These are phyloP conservation scores for Globisporangium cystogenes DNA, from an alignment of 352 stramenopile genomes.

Conservation along the genomic window DNA sequence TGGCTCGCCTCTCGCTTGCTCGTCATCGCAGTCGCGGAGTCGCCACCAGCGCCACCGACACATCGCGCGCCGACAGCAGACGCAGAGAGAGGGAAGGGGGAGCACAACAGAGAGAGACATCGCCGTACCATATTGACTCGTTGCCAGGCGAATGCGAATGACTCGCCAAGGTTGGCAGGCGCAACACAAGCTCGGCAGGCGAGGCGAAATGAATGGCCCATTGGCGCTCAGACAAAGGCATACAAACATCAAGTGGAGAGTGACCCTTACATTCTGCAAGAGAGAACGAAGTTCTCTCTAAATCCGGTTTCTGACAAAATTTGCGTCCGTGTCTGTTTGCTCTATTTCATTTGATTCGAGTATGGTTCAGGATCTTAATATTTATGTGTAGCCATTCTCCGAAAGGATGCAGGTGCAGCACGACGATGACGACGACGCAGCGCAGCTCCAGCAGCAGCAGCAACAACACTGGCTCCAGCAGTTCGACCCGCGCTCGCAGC, in stretches of 20 bases:
- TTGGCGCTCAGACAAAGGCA: conserved; percentile 40
- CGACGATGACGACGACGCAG: neutral
- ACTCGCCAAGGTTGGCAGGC: conserved; percentile 11
- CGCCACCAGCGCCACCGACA: neutral
- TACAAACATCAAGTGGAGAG: conserved; percentile 37
- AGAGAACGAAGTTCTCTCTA: neutral
- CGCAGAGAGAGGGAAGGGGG: conserved; percentile 3
- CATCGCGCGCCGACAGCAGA: neutral
- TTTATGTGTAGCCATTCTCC: too few relatives aligned
- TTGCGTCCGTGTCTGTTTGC: too few relatives aligned
- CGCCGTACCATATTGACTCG: conserved; percentile 87
- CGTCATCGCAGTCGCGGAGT: too few relatives aligned
- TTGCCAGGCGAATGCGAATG: conserved; percentile 87
- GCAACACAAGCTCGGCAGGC: conserved; percentile 20
- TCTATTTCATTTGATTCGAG: too few relatives aligned
- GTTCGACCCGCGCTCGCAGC: conserved; percentile 28
- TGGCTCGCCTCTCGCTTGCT: too few relatives aligned
- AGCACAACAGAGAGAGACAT: conserved; percentile 5
- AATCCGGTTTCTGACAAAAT: neutral
- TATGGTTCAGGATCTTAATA: too few relatives aligned
- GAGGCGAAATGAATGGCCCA: conserved; percentile 77
- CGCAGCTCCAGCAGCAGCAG: neutral
- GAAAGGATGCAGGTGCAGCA: too few relatives aligned
- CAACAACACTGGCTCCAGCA: conserved; percentile 35
- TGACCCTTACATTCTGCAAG: conserved; percentile 32